Percentiles rank a stretch among this genome's conserved stretches.
phyloP scores from a whole-genome alignment of 768 basidiomycete genomes.

The Suillus variegatus region DNA sequence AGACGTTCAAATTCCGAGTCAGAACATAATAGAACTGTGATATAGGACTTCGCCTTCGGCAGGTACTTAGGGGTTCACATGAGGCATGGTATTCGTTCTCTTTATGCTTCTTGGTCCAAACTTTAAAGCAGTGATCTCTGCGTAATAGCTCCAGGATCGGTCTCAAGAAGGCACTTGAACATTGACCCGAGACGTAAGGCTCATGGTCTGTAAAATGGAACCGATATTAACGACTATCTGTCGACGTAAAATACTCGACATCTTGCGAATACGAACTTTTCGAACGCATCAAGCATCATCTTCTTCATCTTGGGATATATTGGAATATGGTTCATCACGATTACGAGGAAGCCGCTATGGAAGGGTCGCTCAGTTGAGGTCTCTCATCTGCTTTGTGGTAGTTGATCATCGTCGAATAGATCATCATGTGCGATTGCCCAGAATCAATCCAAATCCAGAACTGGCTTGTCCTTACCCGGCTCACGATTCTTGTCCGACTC shows the following conservation, averaged over 20 bases:
- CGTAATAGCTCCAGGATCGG: not conserved
- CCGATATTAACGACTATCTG: not conserved
- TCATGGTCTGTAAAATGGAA: not conserved
- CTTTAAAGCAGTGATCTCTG: not conserved
- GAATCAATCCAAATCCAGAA: not conserved
- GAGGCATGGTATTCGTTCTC: not conserved
- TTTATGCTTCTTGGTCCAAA: not conserved
- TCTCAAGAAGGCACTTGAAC: not conserved
- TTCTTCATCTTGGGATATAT: not conserved
- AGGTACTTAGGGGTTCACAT: not conserved
- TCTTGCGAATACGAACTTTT: not conserved
- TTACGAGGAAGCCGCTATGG: not conserved
- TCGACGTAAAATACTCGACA: slow-evolving; percentile 3
- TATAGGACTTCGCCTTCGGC: not conserved
- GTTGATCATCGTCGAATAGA: not conserved
- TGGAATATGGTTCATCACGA: not conserved
- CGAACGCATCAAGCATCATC: not conserved
- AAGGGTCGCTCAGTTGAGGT: not conserved
- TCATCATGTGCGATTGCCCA: not conserved
- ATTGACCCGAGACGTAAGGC: not conserved
- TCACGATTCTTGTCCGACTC: not conserved
- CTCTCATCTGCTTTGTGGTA: not conserved
- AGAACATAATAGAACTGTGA: not conserved
- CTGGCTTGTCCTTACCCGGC: not conserved
- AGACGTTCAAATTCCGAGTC: not conserved